Conservation (phyloP, 495 filamentous ascomycete species). For the Talaromyces nanjingensis region DNA sequence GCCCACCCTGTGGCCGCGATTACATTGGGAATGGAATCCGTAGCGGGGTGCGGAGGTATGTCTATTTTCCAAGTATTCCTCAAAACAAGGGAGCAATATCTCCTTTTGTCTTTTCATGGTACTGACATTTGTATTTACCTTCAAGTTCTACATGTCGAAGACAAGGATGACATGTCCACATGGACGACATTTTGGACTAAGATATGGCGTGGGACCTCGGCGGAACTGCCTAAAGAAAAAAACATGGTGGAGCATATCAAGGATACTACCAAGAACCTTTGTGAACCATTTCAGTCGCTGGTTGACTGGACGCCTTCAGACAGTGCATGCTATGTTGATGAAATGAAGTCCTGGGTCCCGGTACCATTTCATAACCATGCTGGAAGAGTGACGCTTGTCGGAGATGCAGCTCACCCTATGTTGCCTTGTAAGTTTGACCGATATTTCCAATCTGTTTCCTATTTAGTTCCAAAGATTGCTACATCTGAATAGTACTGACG, state of each 20-base stretch:
- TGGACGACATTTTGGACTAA: slow-evolving; percentile 7
- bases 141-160: slow-evolving; percentile 8
- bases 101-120: background rate
- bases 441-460: background rate
- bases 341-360: slow-evolving; percentile 15
- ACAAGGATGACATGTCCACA: slow-evolving; percentile 13
- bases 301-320: background rate
- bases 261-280: background rate
- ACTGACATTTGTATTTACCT: slow-evolving; percentile 10
- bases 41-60: slow-evolving; percentile 3
- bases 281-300: slow-evolving; percentile 4
- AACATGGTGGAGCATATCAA: slow-evolving; percentile 1
- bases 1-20: slow-evolving; percentile 1
- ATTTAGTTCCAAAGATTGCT: background rate
- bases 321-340: slow-evolving; percentile 9
- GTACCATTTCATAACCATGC: slow-evolving; percentile 31
- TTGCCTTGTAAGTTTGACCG: background rate
- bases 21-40: slow-evolving; percentile 5
- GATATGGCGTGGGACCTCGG: slow-evolving; percentile 1
- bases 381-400: slow-evolving; percentile 38
- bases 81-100: background rate
- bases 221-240: background rate
- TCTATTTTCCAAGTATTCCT: background rate
- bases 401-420: slow-evolving; percentile 47
- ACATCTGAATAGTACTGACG: background rate